Evolutionary conservation across 2,329 filamentous ascomycete genomes (phyloP).

Genomic region (Rhinocladiella similis): DNA sequence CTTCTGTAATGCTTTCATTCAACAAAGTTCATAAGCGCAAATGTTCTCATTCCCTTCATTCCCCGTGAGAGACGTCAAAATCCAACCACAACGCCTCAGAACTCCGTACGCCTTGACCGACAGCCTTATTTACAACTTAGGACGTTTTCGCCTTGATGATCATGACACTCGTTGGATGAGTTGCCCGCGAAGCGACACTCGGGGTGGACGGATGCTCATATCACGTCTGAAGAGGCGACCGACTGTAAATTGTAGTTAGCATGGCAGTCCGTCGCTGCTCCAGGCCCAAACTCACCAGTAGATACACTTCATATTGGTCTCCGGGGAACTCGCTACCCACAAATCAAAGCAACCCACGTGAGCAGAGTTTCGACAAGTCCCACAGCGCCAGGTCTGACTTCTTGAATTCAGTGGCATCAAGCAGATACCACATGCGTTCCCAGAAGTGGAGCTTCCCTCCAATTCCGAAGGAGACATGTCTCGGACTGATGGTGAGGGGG

Average conservation of each 20-base stretch:
- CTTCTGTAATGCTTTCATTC: too few species aligned
- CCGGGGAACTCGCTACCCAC: slow-evolving; percentile 5
- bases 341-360: slow-evolving; percentile 4
- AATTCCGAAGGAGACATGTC: not conserved
- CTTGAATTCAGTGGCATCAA: not conserved
- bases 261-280: not conserved
- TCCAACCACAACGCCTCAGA: too few species aligned
- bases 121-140: too few species aligned
- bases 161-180: too few species aligned
- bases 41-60: too few species aligned
- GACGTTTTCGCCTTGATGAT: too few species aligned
- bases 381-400: not conserved
- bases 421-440: slow-evolving; percentile 5
- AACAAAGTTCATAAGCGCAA: too few species aligned
- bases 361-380: slow-evolving; percentile 1
- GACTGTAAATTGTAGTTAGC: not conserved
- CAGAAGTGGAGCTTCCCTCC: not conserved
- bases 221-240: not conserved
- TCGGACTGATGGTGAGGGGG: not conserved
- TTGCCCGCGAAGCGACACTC: too few species aligned
- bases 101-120: too few species aligned
- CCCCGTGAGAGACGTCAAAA: too few species aligned
- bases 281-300: slow-evolving; percentile 4
- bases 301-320: slow-evolving; percentile 4
- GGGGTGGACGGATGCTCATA: not conserved